A percentile compares a stretch with the other conserved stretches of the same genome.
These are phyloP conservation scores for Leccinum idahoense DNA, from an alignment of 1,284 basidiomycete species.

Conservation along the genomic window DNA sequence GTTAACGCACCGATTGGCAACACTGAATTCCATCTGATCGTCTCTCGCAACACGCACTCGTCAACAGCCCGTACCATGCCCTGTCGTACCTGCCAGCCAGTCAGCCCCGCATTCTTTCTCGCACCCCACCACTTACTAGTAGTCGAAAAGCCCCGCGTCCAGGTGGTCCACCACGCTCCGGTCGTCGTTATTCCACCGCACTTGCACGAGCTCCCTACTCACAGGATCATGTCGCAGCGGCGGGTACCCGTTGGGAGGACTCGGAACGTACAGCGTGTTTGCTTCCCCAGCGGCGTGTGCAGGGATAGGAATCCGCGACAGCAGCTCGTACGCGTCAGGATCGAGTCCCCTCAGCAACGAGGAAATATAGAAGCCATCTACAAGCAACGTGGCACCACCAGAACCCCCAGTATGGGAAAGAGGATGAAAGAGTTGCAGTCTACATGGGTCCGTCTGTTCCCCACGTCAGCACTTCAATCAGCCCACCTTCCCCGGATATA, in stretches of 20 bases:
- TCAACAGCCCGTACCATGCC: slow-evolving; percentile 74
- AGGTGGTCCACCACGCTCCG: slow-evolving; percentile 72
- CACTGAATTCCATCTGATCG: no score
- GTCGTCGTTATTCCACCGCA: slow-evolving; percentile 96
- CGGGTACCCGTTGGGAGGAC: slow-evolving; percentile 56
- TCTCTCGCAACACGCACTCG: slow-evolving; percentile 38
- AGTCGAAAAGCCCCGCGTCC: slow-evolving; percentile 55
- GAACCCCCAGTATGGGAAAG: slow-evolving; percentile 79
- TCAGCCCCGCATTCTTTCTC: slow-evolving; percentile 4
- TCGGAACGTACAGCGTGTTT: slow-evolving; percentile 57
- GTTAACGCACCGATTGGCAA: no score
- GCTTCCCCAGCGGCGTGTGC: slow-evolving; percentile 87
- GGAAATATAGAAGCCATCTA: slow-evolving; percentile 93
- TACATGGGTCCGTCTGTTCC: slow-evolving; percentile 80
- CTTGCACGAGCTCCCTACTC: slow-evolving; percentile 65
- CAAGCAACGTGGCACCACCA: slow-evolving; percentile 86
- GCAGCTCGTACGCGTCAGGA: slow-evolving; percentile 67
- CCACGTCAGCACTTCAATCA: slow-evolving; percentile 11
- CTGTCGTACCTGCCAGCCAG: slow-evolving; percentile 62
- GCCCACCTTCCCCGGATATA: not conserved
- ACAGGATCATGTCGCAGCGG: slow-evolving; percentile 62
- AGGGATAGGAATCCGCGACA: slow-evolving; percentile 69
- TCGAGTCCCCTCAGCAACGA: slow-evolving; percentile 70
- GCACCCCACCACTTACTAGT: slow-evolving; percentile 47
- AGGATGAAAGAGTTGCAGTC: slow-evolving; percentile 93